phyloP scores from a whole-genome alignment of 305 asterid species.

The Solanum hybrid region DNA sequence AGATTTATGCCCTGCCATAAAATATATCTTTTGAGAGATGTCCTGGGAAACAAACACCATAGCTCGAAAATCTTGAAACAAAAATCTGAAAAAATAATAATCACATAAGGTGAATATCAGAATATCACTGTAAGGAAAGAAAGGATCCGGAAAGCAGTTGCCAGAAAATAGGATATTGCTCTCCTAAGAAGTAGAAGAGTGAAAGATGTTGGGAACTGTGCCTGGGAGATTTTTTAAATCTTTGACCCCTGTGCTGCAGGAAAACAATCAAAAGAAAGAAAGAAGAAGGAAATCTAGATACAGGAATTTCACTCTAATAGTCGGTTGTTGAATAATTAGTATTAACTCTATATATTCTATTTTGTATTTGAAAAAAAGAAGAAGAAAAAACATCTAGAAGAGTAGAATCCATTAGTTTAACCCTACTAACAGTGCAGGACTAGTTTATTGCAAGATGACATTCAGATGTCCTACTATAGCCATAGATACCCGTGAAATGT shows the following conservation, averaged over 20 bases:
- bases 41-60: not conserved
- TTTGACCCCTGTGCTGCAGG: not conserved
- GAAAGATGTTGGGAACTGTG: not conserved
- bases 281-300: not conserved
- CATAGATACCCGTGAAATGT: not conserved
- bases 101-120: not conserved
- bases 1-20: not conserved
- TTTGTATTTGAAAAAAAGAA: not conserved
- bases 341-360: not conserved
- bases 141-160: not conserved
- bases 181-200: not conserved
- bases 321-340: not conserved
- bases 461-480: not conserved
- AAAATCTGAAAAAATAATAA: not conserved
- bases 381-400: not conserved
- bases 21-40: not conserved
- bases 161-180: not conserved
- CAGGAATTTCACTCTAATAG: not conserved
- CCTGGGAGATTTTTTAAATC: not conserved
- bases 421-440: not conserved
- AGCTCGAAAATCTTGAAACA: not conserved
- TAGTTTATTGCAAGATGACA: not conserved
- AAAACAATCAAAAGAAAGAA: not conserved
- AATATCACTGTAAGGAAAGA: not conserved
- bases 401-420: not conserved